Base-by-base conservation (phyloP, 352 stramenopile genomes). In the Phytophthora podocarpi region DNA sequence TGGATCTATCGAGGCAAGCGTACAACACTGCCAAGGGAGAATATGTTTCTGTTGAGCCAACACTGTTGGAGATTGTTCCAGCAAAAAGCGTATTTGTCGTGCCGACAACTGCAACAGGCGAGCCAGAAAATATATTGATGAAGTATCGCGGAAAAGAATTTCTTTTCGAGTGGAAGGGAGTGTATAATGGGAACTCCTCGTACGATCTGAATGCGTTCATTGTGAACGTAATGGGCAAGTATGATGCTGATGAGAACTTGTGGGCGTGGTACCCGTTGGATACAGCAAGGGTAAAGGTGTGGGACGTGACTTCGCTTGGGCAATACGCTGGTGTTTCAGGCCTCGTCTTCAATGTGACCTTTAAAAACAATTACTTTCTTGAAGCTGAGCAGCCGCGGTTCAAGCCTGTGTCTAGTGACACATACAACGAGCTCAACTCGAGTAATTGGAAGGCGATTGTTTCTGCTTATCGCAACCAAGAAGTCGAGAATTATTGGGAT, bases 301-400 rank as follows among this genome's bases (percentile, higher is more conserved):
- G 6, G 16, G 36, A 36, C 39, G n/a, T 13, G 10, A 15, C 13
- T n/a, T n/a, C n/a, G n/a, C n/a, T n/a, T n/a, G 3, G 18, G 12
- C 13, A n/a, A 34, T 36, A 39, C 34, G 7, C 31, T 13, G 12
- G 4, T 13, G n/a, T 3, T 20, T 24, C 32, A 2, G 35, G 18
- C 16, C 12, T 3, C 13, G 36, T 63, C 11, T 16, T 67, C 12
- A 15, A 30, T 5, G 34, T 67, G 9, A 40, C n/a, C 1, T 69
- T 69, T 42, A 13, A 3, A 5, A 28, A 50, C 4, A 30, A 35
- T 15, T 69, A 42, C 45, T 69, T 69, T 27, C 31, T 41, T n/a
- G 53, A 64, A 6, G 15, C 32, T n/a, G 53, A 69, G n/a, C 54
- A 18, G n/a, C 60, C 60, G 5, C 60, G 47, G 15, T 59, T 69